Percentiles rank a stretch among this genome's conserved stretches.
phyloP scores from a whole-genome alignment of 352 stramenopile species.

The Thraustotheca clavata region DNA sequence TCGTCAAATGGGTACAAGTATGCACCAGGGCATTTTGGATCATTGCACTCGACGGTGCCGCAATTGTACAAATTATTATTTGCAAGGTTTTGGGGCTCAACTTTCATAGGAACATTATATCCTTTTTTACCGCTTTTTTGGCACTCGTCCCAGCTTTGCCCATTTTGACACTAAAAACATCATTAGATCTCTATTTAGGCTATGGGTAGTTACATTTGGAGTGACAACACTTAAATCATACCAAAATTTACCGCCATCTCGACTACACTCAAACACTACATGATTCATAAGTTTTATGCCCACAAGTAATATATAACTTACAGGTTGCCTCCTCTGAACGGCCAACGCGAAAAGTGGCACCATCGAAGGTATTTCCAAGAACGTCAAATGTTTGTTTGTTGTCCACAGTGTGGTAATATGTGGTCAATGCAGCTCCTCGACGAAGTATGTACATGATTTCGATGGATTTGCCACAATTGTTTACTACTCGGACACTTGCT shows the following conservation, averaged over 20 bases:
- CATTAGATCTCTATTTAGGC: neutral
- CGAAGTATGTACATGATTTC: constrained; percentile 11
- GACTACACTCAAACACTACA: constrained; percentile 28
- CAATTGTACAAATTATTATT: constrained; percentile 16
- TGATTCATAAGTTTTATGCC: neutral
- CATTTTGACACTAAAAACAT: constrained; percentile 29
- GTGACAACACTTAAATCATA: constrained; percentile 33
- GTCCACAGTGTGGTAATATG: constrained; percentile 1
- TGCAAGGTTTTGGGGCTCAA: constrained; percentile 27
- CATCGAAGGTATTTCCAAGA: neutral
- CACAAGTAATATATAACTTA: neutral
- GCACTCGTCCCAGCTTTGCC: constrained; percentile 42
- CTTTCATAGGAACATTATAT: constrained; percentile 54
- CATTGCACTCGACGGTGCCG: constrained; percentile 32
- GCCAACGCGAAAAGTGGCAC: constrained; percentile 7
- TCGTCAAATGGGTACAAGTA: constrained; percentile 47
- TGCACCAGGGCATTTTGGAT: constrained; percentile 32
- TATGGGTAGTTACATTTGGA: constrained; percentile 15
- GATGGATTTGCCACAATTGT: constrained; percentile 12
- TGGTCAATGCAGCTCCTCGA: neutral
- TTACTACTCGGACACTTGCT: neutral
- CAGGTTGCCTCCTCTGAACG: constrained; percentile 16
- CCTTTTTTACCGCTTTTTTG: constrained; percentile 40
- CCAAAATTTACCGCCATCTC: constrained; percentile 24
- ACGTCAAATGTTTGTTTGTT: constrained; percentile 12